Conservation (phyloP, 1,284 basidiomycete species). For the Porogramme epimiltina region DNA sequence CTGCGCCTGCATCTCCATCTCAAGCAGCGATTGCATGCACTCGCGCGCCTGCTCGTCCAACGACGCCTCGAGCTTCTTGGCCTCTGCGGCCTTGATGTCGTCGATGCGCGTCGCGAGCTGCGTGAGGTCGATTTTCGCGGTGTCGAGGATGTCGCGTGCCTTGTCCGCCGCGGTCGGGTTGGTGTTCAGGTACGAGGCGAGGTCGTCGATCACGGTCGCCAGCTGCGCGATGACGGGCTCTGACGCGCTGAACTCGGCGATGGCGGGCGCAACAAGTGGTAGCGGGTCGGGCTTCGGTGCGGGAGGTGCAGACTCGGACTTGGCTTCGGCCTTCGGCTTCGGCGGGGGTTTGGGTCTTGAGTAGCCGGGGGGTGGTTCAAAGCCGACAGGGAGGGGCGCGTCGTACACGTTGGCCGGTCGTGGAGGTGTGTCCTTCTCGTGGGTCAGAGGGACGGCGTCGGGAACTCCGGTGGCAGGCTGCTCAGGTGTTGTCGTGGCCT, state of each 20-base stretch:
- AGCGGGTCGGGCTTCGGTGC: constrained; percentile 47
- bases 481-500: constrained; percentile 35
- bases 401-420: constrained; percentile 55
- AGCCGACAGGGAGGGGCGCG: constrained; percentile 83
- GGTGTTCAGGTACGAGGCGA: constrained; percentile 80
- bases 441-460: constrained; percentile 27
- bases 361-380: constrained; percentile 90
- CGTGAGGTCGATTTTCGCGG: constrained; percentile 84
- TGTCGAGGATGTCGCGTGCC: constrained; percentile 71
- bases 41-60: constrained; percentile 84
- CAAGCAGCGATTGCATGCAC: constrained; percentile 83
- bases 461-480: constrained; percentile 34
- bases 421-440: constrained; percentile 11
- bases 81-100: constrained; percentile 82
- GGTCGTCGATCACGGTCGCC: constrained; percentile 91
- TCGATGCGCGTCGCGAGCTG: constrained; percentile 81
- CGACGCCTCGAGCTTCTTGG: constrained; percentile 72
- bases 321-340: constrained; percentile 4
- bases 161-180: constrained; percentile 72
- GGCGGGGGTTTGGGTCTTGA: constrained; percentile 52
- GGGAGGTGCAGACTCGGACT: constrained; percentile 26
- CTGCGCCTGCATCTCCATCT: constrained; percentile 82
- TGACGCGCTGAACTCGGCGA: constrained; percentile 72
- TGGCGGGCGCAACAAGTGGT: constrained; percentile 81
- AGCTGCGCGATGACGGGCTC: constrained; percentile 93